Conservation (phyloP, 1,284 basidiomycete genomes). For the Ceraceosorus guamensis region DNA sequence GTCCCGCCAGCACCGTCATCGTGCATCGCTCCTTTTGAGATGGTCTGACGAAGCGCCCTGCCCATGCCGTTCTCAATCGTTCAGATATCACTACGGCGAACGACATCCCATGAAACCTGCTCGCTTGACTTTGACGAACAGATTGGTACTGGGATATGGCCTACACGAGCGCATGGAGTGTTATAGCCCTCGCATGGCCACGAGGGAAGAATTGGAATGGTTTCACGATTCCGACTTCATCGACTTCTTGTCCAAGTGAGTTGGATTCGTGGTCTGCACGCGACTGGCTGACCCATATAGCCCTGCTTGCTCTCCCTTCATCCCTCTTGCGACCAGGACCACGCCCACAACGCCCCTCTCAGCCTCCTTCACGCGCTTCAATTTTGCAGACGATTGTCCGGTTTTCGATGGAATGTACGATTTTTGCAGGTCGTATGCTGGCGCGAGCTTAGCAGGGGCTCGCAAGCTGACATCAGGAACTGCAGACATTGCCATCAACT, state of each 20-base stretch:
- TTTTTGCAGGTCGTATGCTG: constrained; percentile 45
- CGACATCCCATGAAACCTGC: constrained; percentile 98
- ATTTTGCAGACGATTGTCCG: constrained; percentile 48
- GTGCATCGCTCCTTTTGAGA: no score
- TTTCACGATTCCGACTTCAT: constrained; percentile 93
- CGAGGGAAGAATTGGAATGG: constrained; percentile 75
- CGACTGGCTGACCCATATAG: background rate
- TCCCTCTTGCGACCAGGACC: constrained; percentile 10
- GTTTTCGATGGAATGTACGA: constrained; percentile 49
- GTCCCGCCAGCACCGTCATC: no score
- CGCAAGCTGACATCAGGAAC: constrained; percentile 54
- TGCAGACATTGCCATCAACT: constrained; percentile 94
- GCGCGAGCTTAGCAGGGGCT: constrained; percentile 67
- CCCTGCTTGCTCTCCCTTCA: background rate
- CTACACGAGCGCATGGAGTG: constrained; percentile 93
- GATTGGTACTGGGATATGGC: constrained; percentile 90
- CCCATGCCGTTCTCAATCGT: background rate
- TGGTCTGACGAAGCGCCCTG: no score
- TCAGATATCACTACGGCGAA: constrained; percentile 58
- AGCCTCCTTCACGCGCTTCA: constrained; percentile 42
- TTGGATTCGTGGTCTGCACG: background rate
- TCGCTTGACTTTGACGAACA: constrained; percentile 84
- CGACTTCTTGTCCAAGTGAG: constrained; percentile 70
- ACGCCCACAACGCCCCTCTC: constrained; percentile 40
- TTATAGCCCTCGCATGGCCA: constrained; percentile 80